phyloP scores from a whole-genome alignment of 768 basidiomycete genomes.

The Pseudohyphozyma bogoriensis region DNA sequence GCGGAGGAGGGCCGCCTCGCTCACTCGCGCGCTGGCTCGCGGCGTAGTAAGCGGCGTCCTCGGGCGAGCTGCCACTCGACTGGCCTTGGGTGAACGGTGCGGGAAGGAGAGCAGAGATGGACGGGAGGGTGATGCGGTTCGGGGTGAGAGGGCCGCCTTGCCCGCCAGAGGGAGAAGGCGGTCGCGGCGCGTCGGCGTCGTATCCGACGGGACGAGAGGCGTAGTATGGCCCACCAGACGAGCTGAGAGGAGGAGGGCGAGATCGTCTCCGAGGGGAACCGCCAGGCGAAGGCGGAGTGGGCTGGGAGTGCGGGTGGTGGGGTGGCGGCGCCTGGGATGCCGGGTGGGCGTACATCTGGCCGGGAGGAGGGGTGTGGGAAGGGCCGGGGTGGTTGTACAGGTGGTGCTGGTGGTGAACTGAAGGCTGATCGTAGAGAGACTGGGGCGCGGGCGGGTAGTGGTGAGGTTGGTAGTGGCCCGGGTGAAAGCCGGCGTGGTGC shows the following conservation, averaged over 20 bases:
- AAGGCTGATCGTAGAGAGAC: not conserved
- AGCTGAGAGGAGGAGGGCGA: not conserved
- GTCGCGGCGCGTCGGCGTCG: not conserved
- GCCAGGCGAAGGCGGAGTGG: not conserved
- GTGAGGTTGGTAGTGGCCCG: not conserved
- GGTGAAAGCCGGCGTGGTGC: not conserved
- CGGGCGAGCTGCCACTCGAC: too few species aligned
- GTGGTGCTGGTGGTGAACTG: not conserved
- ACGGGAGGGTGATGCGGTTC: conserved; percentile 18
- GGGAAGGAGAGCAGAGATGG: conserved; percentile 22
- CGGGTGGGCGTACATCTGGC: not conserved
- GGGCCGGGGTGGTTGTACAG: not conserved
- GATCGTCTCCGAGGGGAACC: not conserved
- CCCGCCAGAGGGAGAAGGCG: not conserved
- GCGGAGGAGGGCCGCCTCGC: not conserved
- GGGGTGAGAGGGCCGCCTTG: conserved; percentile 4
- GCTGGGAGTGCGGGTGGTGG: not conserved
- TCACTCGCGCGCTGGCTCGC: not conserved
- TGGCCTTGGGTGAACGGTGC: conserved; percentile 5
- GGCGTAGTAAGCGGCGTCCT: not conserved
- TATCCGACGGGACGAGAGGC: too few species aligned
- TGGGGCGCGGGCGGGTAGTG: not conserved
- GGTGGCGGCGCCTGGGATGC: not conserved
- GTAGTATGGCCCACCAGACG: not conserved
- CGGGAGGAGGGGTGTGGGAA: not conserved